Evolutionary conservation across 345 rosid species (phyloP).

Genomic region (Mangifera indica): DNA sequence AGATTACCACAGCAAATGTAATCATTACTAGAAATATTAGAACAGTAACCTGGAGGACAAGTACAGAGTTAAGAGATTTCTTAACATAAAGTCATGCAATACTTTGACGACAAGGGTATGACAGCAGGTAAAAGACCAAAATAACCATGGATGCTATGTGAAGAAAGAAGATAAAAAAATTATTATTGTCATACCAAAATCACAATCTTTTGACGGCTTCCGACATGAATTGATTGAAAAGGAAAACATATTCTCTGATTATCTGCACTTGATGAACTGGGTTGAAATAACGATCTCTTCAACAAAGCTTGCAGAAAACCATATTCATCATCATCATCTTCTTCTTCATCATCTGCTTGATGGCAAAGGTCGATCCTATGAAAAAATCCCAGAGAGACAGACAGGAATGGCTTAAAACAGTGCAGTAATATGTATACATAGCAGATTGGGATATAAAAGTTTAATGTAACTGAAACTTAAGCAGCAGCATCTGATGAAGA

Average conservation of each 20-base stretch:
- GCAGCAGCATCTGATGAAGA: no score
- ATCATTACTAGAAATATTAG: conserved; percentile 44
- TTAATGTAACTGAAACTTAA: not conserved
- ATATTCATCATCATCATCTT: conserved; percentile 59
- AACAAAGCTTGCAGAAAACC: conserved; percentile 52
- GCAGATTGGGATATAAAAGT: not conserved
- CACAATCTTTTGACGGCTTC: conserved; percentile 68
- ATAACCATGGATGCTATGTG: not conserved
- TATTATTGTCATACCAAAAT: conserved; percentile 42
- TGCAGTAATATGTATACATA: not conserved
- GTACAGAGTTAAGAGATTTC: conserved; percentile 6
- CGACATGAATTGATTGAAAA: conserved; percentile 45
- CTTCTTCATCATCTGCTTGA: conserved; percentile 65
- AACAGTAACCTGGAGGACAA: conserved; percentile 40
- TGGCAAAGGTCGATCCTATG: conserved; percentile 71
- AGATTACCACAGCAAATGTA: conserved; percentile 49
- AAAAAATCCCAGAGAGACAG: conserved; percentile 20
- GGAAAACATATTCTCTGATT: conserved; percentile 45
- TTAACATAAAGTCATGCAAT: conserved; percentile 3
- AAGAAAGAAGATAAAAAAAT: conserved; percentile 13
- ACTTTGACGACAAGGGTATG: not conserved
- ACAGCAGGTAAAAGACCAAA: not conserved
- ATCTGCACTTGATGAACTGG: conserved; percentile 35
- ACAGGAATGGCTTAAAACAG: conserved; percentile 3
- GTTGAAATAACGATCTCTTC: conserved; percentile 35